Base-by-base conservation (phyloP, 768 basidiomycete genomes). In the Mrakia frigida region DNA sequence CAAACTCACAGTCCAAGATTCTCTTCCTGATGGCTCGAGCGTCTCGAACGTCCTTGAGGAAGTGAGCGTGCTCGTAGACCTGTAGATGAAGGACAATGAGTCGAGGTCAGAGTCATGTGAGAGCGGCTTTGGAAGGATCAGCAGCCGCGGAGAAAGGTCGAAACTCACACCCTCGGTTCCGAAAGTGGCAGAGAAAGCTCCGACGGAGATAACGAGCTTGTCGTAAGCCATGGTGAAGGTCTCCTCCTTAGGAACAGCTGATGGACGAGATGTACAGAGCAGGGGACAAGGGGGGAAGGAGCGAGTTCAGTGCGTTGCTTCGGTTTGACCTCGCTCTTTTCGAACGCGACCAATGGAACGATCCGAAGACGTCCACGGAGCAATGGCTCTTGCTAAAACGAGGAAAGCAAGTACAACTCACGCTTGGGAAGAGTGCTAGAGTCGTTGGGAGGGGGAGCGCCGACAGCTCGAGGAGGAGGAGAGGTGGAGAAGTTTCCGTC, bases 121-220 rank as follows among this genome's bases (percentile, higher is more conserved):
- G 16, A 6, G 21, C n/a, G 28, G 14, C 43, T 21, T 25, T 3
- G 60, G 25, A n/a, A 21, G 63, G 28, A 52, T 43, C 79, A 46
- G 68, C 73, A 79, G 76, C 71, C 39, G 41, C 21, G 6, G 25
- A 28, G 69, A 41, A 60, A 72, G 10, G 28, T 39, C 53, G 52
- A 3, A 79, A 87, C 60, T 70, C 80, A 92, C 92, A 7, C 84
- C 83, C 2, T 80, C 79, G 9, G 81, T 83, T 16, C 80, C 81
- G 67, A 84, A 85, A 3, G 83, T 94, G 82, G 93, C 92, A 3
- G 88, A 89, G 83, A 94, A 94, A 65, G 91, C 90, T 3, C 93
- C 93, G 1, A 92, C 92, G 10, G 91, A 89, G 68, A 95, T 88
- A 74, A 94, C 88, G 18, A 94, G 86, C 81, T 91, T 92, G 83